Conservation (phyloP, 75 land plant species). For the Pinus taeda region DNA sequence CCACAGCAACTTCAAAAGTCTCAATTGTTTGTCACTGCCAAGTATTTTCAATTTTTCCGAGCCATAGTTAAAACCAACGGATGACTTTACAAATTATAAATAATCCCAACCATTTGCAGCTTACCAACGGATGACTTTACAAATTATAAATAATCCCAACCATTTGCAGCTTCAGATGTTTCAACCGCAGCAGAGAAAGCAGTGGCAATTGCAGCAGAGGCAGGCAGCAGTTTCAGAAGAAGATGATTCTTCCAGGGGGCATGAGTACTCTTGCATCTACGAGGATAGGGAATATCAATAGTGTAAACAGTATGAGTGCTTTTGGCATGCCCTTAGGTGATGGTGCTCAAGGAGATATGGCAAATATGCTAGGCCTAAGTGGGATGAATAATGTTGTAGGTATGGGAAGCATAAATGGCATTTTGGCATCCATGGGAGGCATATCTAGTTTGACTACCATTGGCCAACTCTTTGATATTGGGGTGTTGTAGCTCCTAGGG, state of each 20-base stretch:
- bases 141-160: conserved; percentile 14
- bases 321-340: conserved; percentile 36
- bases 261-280: conserved; percentile 16
- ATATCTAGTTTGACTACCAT: no score
- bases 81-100: conserved; percentile 41
- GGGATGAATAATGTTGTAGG: no score
- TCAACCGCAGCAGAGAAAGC: conserved; percentile 23
- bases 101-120: no score
- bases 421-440: no score
- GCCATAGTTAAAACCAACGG: conserved; percentile 45
- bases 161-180: conserved; percentile 31
- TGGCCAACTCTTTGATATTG: no score
- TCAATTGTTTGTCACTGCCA: conserved; percentile 31
- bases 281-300: conserved; percentile 30
- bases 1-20: conserved; percentile 51
- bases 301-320: conserved; percentile 29
- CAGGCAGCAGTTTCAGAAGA: conserved; percentile 44
- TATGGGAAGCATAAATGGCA: no score
- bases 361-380: no score
- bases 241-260: conserved; percentile 41
- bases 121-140: no score
- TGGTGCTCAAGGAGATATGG: conserved; percentile 1
- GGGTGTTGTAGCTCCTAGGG: no score
- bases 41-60: conserved; percentile 29
- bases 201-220: conserved; percentile 31